phyloP scores from a whole-genome alignment of 352 stramenopile species.

The Pelagophyceae sp. region DNA sequence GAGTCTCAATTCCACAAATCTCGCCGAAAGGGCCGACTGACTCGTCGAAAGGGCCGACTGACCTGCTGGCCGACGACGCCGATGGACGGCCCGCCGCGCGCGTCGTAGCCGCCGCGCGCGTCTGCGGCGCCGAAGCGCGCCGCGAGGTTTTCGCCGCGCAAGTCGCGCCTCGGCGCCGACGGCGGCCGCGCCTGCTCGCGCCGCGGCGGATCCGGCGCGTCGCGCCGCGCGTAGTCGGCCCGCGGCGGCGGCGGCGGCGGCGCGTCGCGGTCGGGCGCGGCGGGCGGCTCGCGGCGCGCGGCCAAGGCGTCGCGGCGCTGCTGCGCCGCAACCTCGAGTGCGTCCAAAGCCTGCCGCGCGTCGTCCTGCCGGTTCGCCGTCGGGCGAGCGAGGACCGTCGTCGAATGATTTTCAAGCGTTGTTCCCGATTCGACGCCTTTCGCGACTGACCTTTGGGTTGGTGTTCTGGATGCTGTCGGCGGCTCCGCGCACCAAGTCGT shows the following conservation, averaged over 20 bases:
- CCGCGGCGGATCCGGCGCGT: neutral
- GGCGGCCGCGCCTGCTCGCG: neutral
- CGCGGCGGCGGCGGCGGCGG: neutral
- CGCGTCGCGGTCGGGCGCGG: neutral
- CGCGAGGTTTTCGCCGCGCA: neutral
- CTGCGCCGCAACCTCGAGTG: too few species aligned
- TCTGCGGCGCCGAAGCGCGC: neutral
- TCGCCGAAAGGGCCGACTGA: too few species aligned
- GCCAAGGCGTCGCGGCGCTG: neutral
- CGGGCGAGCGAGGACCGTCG: neutral
- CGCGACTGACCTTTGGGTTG: too few species aligned
- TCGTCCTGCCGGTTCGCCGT: neutral
- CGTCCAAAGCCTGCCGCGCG: neutral
- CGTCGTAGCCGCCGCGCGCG: too few species aligned
- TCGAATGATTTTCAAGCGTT: too few species aligned
- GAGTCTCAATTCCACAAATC: too few species aligned
- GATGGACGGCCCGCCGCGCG: too few species aligned
- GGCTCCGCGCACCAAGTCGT: neutral
- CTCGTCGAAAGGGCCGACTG: too few species aligned
- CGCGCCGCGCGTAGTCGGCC: neutral
- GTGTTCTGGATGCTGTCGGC: too few species aligned
- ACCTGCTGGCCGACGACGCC: too few species aligned
- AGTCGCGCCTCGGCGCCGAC: neutral
- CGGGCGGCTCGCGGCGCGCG: neutral
- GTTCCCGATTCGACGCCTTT: too few species aligned